Evolutionary conservation across 2,329 filamentous ascomycete species (phyloP), one percentile per base, ranked within the genome.

Genomic region (Knufia fluminis): DNA sequence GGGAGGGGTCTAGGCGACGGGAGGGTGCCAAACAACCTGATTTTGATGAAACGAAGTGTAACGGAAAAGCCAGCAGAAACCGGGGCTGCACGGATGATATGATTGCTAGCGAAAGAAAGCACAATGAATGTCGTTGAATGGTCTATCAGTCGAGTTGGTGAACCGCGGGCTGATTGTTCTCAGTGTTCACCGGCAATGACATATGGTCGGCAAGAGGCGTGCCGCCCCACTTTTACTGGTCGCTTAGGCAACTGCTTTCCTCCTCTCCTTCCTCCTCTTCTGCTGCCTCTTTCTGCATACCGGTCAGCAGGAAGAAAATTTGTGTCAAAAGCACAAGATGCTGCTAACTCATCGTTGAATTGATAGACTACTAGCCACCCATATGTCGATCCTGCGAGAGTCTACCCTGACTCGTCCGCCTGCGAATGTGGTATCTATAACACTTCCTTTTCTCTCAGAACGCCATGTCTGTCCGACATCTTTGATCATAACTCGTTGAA

Each of bases 401-500:
- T 17, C n/a, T 36, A 8, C 7, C 33, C 7, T 14, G 16, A 36
- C 16, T 36, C 33, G 33, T 14, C 33, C 9, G 16, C 9, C 10
- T 36, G 33, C 33, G 6, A 17, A 6, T 16, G n/a, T 36, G 16
- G 33, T 36, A 36, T 36, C 33, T 36, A 36, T 36, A 36, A 8
- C 33, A 36, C 16, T 6, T 17, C n/a, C 4, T 17, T n/a, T 12
- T 4, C 17, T n/a, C 4, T 22, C 8, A 17, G 19, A 17, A n/a
- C 33, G 33, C 33, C 16, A 14, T 36, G 28, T 31, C 7, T 31
- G 7, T 14, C 28, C 14, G 7, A 31, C 28, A 7, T 31, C 28
- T 31, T 31, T 36, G 33, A 16, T 43, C 40, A 26, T 43, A 43
- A 43, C 10, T 43, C 16, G 16, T 14, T 46, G 31, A 46, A 20